Evolutionary conservation across 2,329 filamentous ascomycete genomes (phyloP), one percentile per base, ranked within the genome.

Genomic region (Gremmenia infestans): DNA sequence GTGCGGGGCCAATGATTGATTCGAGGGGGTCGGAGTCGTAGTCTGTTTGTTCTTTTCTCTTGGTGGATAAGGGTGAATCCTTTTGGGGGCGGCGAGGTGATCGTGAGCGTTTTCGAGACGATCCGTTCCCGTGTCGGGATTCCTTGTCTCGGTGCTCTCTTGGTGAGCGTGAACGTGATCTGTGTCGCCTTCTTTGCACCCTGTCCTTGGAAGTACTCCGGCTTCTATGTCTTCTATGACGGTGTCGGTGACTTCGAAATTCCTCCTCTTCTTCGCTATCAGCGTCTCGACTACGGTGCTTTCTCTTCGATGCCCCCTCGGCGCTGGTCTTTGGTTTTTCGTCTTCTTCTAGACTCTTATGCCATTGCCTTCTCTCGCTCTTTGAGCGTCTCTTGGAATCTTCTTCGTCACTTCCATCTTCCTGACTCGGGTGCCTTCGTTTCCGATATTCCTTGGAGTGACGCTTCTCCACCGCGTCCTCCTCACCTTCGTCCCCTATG

Each of bases 1-100:
- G 84, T 8, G 81, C 84, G 1, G 91, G 91, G 0, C 91, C 92
- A 36, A 96, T 85, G 19, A 93, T 74, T 3, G 87, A 83, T 55
- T 91, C 86, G 3, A 91, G 73, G 1, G 89, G 86, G 68, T 95
- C 89, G 0, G 88, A 91, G 40, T 78, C 76, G n/a, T 73, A 72
- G 5, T 69, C 65, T 37, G 45, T 23, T 23, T 50, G 50, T 17
- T 28, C 23, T 40, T 60, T 9, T 19, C 9, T 43, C 36, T 52
- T 51, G 4, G 48, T 28, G 8, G 48, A 35, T 50, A 40, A 63
- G 61, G 11, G 46, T 54, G 56, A 58, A 22, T 48, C 59, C 11
- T 62, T 55, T 58, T 50, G 49, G 42, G 39, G 53, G 37, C 35
- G 56, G 3, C 32, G 49, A 14, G 40, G 28, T 45, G 67, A 64